Base-by-base conservation (phyloP, 441 rosid species). In the Codiaeum variegatum region DNA sequence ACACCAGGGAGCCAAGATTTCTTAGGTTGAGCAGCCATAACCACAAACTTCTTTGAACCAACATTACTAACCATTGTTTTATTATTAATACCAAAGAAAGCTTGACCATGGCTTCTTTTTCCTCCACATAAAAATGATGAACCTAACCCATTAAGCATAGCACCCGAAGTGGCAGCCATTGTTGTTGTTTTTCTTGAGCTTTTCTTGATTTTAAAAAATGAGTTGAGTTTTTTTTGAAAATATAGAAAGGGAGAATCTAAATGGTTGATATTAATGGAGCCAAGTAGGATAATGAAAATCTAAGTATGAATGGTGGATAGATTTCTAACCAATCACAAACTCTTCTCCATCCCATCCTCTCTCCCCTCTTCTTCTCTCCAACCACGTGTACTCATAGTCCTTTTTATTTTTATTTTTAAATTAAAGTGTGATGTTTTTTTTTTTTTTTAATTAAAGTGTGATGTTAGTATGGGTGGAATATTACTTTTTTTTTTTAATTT, bases 1-100 rank as follows among this genome's bases (percentile, higher is more conserved):
- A 94, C 98, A 9, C 32, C 93, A 24, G 98, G 98, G 75, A 94
- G 75, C 98, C 98, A 94, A 7, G 98, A 94, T 60, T 92, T 91
- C 88, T 92, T 94, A 0, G 90, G 76, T 56, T 73, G 74, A 77
- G 80, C 79, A 56, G 82, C 86, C 76, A 86, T 87, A 3, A 77
- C 96, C 0, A 89, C 88, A 1, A 82, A 58, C 80, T 76, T 90
- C 75, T 86, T 80, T 6, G 78, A 4, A 61, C 82, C 77, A 67
- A 64, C 44, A 8, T 0, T 9, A 36, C 8, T 36, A 11, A 11
- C 72, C 56, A 51, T 72, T 10, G 66, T 72, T 13, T 74, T 82
- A 24, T 73, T 24, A 1, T 79, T 79, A 38, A 67, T 58, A 71
- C 82, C 83, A 61, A 87, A 58, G 19, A 85, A 77, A 40, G 82